Evolutionary conservation across 2,329 filamentous ascomycete species (phyloP), one percentile per base, ranked within the genome.

Genomic region (Gremmenia infestans): DNA sequence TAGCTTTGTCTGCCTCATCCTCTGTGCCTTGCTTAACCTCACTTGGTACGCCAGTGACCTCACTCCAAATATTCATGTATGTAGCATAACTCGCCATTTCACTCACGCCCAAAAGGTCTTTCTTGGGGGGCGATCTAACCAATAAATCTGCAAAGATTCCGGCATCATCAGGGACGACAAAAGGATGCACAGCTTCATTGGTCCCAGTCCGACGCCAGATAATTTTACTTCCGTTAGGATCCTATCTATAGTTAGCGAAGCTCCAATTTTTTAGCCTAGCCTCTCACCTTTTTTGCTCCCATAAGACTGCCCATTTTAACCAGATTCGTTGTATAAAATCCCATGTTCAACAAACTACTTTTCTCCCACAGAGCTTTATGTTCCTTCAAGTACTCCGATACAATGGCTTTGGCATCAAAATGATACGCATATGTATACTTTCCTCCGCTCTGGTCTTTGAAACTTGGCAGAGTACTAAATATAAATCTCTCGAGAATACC

Each of bases 371-470:
- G 61, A 15, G 56, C 45, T 1, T 58, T 66, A 63, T 47, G 60
- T 43, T 23, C 61, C 45, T 55, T 64, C 59, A 54, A 67, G 52
- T 71, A 68, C n/a, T 65, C 54, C 9, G 60, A 57, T 2, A 67
- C 56, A 7, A 64, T 60, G 2, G 67, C 70, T 57, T 76, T 75
- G 8, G 61, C 55, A 40, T 75, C 72, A 49, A 73, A 73, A 57
- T 74, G 72, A 52, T 71, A 70, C 14, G 70, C 69, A 42, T 64
- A 61, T 0, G 56, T 70, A 60, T 74, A 73, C 53, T 74, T 72
- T 5, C 72, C 73, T 15, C 60, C 56, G 53, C 68, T 73, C 60
- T 62, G 61, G 46, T 71, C 69, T 45, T 60, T 69, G 9, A 66
- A 66, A 54, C 69, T 61, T 9, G 67, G 63, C 5, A 63, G 48